Base-by-base conservation (phyloP, 352 stramenopile genomes). In the Thalassiosira ordinaria region DNA sequence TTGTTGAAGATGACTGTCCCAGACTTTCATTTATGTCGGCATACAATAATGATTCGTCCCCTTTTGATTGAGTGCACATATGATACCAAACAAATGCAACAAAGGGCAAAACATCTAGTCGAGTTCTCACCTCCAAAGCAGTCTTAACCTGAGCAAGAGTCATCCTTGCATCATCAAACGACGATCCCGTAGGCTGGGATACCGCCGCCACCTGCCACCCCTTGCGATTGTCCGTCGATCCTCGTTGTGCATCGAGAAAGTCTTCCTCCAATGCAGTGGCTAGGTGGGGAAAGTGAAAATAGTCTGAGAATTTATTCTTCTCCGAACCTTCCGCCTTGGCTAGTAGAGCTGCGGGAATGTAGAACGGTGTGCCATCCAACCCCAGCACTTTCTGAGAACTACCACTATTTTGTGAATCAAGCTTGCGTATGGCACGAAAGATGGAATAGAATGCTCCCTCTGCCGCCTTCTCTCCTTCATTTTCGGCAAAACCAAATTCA, bases 1-100 rank as follows among this genome's bases (percentile, higher is more conserved):
- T 89, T 92, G 82, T 96, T 96, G 68, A 96, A 92, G 29, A 96
- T 93, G 11, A 96, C 92, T 52, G 90, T 94, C 27, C 88, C 88
- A 49, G 61, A 60, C 61, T 69, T n/a, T n/a, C n/a, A n/a, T n/a
- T n/a, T n/a, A n/a, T n/a, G n/a, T n/a, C n/a, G n/a, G n/a, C n/a
- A n/a, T n/a, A n/a, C n/a, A n/a, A n/a, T n/a, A n/a, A n/a, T n/a
- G n/a, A n/a, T n/a, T n/a, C n/a, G n/a, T n/a, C 26, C 5, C 6
- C 3, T 4, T 1, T 59, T 57, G 5, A 51, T 52, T 37, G 33
- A 27, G 18, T 69, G 3, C 16, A 57, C n/a, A 31, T 31, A 60
- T 60, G n/a, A n/a, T n/a, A n/a, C n/a, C n/a, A n/a, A n/a, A n/a
- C n/a, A n/a, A n/a, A n/a, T n/a, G n/a, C n/a, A n/a, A n/a, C n/a